These are phyloP conservation scores for Ampelomyces quisqualis DNA, from an alignment of 2,329 filamentous ascomycete genomes.

Conservation along the genomic window DNA sequence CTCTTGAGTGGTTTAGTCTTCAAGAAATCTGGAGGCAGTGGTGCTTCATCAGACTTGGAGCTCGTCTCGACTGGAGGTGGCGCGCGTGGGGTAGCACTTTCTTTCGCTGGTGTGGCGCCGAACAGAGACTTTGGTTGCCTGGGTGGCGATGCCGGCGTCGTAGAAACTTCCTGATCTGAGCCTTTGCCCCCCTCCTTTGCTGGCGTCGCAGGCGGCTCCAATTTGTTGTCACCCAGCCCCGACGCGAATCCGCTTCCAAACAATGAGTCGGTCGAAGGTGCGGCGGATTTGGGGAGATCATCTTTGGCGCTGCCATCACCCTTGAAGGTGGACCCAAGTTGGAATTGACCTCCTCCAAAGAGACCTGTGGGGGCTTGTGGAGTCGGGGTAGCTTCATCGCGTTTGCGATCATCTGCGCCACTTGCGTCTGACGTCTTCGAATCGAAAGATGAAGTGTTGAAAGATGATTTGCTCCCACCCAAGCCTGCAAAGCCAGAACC, in stretches of 20 bases:
- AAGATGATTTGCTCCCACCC: slow-evolving; percentile 28
- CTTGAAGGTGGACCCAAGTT: slow-evolving; percentile 67
- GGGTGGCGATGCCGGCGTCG: slow-evolving; percentile 40
- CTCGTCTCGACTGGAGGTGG: slow-evolving; percentile 32
- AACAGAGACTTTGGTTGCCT: slow-evolving; percentile 24
- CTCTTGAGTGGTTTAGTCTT: slow-evolving; percentile 33
- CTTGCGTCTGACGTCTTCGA: slow-evolving; percentile 36
- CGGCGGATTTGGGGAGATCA: slow-evolving; percentile 55
- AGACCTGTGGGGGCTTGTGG: slow-evolving; percentile 33
- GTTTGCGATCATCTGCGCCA: slow-evolving; percentile 29
- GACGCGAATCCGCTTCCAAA: slow-evolving; percentile 65
- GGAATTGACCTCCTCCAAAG: slow-evolving; percentile 58
- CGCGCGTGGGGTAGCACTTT: slow-evolving; percentile 31
- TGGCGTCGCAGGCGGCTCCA: slow-evolving; percentile 37
- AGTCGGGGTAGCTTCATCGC: slow-evolving; percentile 42
- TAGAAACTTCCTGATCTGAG: slow-evolving; percentile 39
- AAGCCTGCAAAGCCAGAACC: slow-evolving; percentile 28
- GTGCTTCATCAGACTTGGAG: slow-evolving; percentile 37
- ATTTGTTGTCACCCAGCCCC: slow-evolving; percentile 52
- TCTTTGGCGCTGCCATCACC: slow-evolving; percentile 63
- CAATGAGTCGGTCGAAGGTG: slow-evolving; percentile 51
- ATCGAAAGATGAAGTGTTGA: slow-evolving; percentile 32
- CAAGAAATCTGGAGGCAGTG: slow-evolving; percentile 42
- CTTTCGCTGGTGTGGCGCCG: slow-evolving; percentile 18
- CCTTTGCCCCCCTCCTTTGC: slow-evolving; percentile 44